Base-by-base conservation (phyloP, 805 yeast genomes). In the Kurtzmaniella cleridarum region DNA sequence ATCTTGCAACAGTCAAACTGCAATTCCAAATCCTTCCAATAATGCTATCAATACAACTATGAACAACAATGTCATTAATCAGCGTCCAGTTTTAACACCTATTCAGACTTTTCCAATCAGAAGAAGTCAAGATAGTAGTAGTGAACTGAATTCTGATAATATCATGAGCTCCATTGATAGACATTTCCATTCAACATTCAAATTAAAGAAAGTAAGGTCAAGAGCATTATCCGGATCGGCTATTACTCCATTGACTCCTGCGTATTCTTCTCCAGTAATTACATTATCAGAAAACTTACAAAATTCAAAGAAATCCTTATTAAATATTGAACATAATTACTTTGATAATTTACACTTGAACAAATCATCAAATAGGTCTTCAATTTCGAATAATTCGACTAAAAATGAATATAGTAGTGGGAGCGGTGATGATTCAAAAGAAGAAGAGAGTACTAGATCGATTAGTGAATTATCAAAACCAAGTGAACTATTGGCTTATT, bases 221-320 rank as follows among this genome's bases (percentile, higher is more conserved):
- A 35, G 61, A 28, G 52, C 57, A 9, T 39, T 49, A 27, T 53
- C 60, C 2, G 49, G 35, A 14, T 33, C 44, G 24, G 42, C 50
- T 14, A 42, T 52, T 15, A 53, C 68, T 2, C 64, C 69, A 1
- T 42, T 59, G 15, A 58, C 65, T 4, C 64, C 69, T 1, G 59
- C 67, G 3, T 46, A 56, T 27, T 50, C 63, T 17, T 64, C 65
- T 29, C 72, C 73, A 31, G 53, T 65, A 30, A 62, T 68, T 17
- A 64, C 69, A 1, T 49, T 68, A 15, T 53, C 64, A 13, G 73
- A 67, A 33, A 64, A 64, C 45, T 50, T 64, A 33, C 38, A 52
- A 11, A 35, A 47, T 10, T 46, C 59, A 10, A 57, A 59, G 39
- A 59, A 55, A 38, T 54, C 54, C 31, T 39, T 67, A 31, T 41